Percentiles rank a stretch among this genome's conserved stretches.
Evolutionary conservation across 2,329 filamentous ascomycete genomes (phyloP).

Genomic region (Fusarium succisae): DNA sequence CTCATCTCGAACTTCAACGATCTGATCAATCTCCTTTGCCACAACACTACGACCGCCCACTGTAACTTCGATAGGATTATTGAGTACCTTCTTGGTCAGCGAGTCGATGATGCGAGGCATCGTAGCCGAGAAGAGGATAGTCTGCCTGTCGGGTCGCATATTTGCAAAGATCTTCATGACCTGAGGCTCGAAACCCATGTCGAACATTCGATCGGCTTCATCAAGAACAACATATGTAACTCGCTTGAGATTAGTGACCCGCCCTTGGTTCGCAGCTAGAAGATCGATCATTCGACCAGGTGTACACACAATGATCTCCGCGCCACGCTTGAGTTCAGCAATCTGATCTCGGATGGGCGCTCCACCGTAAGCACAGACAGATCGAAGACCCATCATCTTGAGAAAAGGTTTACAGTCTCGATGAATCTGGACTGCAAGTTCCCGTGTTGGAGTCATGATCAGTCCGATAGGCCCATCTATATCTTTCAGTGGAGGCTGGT

Average conservation of each 20-base stretch:
- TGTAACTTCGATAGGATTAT: conserved; percentile 87
- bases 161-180: conserved; percentile 96
- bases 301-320: conserved; percentile 94
- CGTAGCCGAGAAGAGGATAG: conserved; percentile 94
- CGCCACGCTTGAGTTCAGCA: conserved; percentile 92
- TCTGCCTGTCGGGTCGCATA: conserved; percentile 91
- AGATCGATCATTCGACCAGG: conserved; percentile 96
- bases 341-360: conserved; percentile 98
- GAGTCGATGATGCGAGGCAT: conserved; percentile 95
- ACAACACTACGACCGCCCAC: conserved; percentile 89
- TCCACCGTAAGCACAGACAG: conserved; percentile 93
- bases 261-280: conserved; percentile 90
- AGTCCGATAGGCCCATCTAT: conserved; percentile 88
- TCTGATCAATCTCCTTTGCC: conserved; percentile 91
- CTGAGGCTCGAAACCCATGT: conserved; percentile 99
- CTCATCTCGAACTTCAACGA: conserved; percentile 88
- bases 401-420: conserved; percentile 94
- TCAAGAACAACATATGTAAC: conserved; percentile 96
- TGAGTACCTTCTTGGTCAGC: conserved; percentile 86
- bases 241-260: conserved; percentile 88
- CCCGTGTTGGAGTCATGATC: conserved; percentile 93
- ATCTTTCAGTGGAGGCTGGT: conserved; percentile 82
- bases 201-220: conserved; percentile 98
- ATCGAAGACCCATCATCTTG: conserved; percentile 83
- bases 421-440: conserved; percentile 93